Conservation (phyloP, 208 protist genomes). For the Wallacemonas sp. region DNA sequence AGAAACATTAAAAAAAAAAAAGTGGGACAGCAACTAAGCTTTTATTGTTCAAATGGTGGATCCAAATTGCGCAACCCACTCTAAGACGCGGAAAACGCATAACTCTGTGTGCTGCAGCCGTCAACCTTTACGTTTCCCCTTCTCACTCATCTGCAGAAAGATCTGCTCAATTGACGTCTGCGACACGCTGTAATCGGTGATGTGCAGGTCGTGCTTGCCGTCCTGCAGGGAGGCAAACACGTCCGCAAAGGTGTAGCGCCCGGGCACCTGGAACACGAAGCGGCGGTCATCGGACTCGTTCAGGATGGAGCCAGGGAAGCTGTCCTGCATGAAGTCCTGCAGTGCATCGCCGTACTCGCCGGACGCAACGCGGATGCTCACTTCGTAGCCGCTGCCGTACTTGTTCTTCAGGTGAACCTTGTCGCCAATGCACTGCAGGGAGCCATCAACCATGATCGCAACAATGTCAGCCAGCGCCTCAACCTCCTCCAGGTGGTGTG, state of each 20-base stretch:
- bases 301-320: constrained; percentile 23
- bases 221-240: constrained; percentile 32
- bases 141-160: constrained; percentile 58
- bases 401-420: constrained; percentile 70
- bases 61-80: too few relatives aligned
- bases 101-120: too few relatives aligned
- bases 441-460: constrained; percentile 82
- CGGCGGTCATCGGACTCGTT: constrained; percentile 22
- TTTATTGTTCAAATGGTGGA: too few relatives aligned
- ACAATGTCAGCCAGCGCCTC: constrained; percentile 64
- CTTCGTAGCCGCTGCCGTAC: constrained; percentile 56
- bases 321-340: constrained; percentile 26
- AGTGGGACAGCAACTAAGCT: too few relatives aligned
- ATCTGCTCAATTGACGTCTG: constrained; percentile 81
- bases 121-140: neutral
- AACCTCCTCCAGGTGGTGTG: constrained; percentile 88
- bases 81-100: too few relatives aligned
- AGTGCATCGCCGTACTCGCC: constrained; percentile 12
- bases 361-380: constrained; percentile 25
- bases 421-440: constrained; percentile 70
- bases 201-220: constrained; percentile 17
- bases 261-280: constrained; percentile 31
- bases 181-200: constrained; percentile 63
- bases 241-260: constrained; percentile 15
- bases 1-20: constrained; percentile 16